Evolutionary conservation across 495 filamentous ascomycete genomes (phyloP).

Genomic region (Aspergillus ellipticus): DNA sequence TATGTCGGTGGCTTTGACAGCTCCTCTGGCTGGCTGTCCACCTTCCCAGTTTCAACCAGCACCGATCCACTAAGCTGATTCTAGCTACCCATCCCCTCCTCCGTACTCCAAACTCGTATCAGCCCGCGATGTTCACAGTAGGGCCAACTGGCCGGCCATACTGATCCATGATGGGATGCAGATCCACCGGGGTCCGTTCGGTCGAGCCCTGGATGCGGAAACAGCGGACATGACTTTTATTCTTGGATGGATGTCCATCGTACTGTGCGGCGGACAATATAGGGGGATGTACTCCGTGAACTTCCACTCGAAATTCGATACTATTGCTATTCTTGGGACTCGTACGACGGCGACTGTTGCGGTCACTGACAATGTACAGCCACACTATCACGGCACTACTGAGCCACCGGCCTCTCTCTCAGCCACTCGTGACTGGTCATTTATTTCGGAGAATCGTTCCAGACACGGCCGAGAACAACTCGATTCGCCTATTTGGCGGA

Average conservation of each 20-base stretch:
- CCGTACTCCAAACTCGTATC: no score
- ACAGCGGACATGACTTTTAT: neutral
- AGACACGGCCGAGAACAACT: neutral
- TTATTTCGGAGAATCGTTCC: neutral
- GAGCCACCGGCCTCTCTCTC: neutral
- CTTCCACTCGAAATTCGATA: neutral
- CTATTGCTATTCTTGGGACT: neutral
- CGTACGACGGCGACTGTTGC: neutral
- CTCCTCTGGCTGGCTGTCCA: neutral
- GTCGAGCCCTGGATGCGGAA: neutral
- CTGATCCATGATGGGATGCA: neutral
- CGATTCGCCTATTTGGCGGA: neutral
- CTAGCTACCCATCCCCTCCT: no score
- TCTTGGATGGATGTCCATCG: neutral
- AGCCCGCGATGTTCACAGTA: no score
- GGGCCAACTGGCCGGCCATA: neutral
- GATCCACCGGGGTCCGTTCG: neutral
- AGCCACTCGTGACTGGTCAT: neutral
- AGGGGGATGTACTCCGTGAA: neutral
- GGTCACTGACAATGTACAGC: neutral
- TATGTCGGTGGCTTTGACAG: neutral
- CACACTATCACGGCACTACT: neutral
- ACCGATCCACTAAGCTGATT: neutral
- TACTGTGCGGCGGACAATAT: neutral
- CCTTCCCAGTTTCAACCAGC: neutral